These are phyloP conservation scores for Talaromyces sp. DNA, from an alignment of 2,329 filamentous ascomycete species.

Conservation along the genomic window DNA sequence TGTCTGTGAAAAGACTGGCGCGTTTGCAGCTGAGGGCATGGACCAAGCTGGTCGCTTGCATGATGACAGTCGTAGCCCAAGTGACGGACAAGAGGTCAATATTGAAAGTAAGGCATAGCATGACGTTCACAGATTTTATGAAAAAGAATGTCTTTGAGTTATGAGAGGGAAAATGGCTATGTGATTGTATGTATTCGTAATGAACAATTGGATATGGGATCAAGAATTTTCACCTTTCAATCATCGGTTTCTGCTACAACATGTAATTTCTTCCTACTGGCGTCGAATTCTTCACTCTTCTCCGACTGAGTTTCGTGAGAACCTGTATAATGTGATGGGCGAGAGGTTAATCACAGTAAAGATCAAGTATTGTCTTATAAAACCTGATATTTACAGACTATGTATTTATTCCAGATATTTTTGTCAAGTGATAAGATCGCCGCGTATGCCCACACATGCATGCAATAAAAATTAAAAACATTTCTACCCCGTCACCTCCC, in stretches of 20 bases:
- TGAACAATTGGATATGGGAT: not conserved
- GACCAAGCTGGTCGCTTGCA: not conserved
- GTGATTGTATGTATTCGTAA: too few relatives aligned
- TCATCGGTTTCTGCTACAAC: not conserved
- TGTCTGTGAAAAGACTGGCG: conserved; percentile 4
- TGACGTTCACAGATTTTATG: not conserved
- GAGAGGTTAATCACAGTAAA: too few relatives aligned
- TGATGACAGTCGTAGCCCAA: not conserved
- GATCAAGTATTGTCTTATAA: too few relatives aligned
- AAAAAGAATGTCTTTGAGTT: not conserved
- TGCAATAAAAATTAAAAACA: too few relatives aligned
- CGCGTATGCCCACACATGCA: too few relatives aligned
- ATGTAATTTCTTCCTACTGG: too few relatives aligned
- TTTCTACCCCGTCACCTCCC: conserved; percentile 26
- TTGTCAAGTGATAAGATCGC: too few relatives aligned
- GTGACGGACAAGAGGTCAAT: not conserved
- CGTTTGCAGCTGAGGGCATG: not conserved
- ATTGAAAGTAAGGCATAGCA: not conserved
- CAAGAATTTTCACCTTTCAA: not conserved
- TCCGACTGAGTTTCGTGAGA: too few relatives aligned
- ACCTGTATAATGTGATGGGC: too few relatives aligned
- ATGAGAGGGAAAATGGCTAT: not conserved
- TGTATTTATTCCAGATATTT: too few relatives aligned
- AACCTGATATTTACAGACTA: too few relatives aligned
- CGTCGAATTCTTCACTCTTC: too few relatives aligned